These are phyloP conservation scores for Haplographium delicatum DNA, from an alignment of 495 filamentous ascomycete species.

Conservation along the genomic window DNA sequence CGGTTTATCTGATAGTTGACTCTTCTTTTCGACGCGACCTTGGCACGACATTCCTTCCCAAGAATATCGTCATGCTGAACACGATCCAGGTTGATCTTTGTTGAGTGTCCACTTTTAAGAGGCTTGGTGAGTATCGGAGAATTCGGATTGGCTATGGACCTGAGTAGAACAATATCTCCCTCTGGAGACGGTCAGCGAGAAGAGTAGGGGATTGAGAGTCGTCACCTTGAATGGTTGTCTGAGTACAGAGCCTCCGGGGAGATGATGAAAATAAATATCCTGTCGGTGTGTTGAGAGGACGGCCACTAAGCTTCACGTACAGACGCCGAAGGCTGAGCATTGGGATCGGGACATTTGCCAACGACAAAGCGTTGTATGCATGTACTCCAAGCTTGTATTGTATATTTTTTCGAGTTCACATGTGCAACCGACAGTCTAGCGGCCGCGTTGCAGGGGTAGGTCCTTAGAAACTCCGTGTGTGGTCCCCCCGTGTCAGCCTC, in stretches of 20 bases:
- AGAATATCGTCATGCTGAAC: constrained; percentile 59
- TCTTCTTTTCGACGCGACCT: constrained; percentile 47
- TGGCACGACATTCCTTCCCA: constrained; percentile 51
- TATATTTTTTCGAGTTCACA: too few species aligned
- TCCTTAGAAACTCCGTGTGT: too few species aligned
- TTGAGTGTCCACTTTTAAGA: constrained; percentile 39
- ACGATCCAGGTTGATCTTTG: constrained; percentile 43
- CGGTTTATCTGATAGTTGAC: constrained; percentile 48
- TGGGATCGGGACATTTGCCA: too few species aligned
- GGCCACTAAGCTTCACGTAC: too few species aligned
- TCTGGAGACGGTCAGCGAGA: constrained; percentile 7
- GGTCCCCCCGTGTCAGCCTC: too few species aligned
- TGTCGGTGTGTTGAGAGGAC: too few species aligned
- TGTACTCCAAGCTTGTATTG: too few species aligned
- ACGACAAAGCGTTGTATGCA: too few species aligned
- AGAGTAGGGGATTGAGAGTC: not conserved
- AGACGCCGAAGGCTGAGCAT: too few species aligned
- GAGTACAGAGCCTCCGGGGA: not conserved
- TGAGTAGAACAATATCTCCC: constrained; percentile 21
- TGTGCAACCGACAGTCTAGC: not conserved
- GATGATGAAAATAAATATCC: not conserved
- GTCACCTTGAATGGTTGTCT: constrained; percentile 8
- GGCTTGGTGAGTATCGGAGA: constrained; percentile 32
- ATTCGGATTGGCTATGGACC: not conserved
- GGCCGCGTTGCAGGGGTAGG: constrained; percentile 1